These are phyloP conservation scores for Nicotiana obtusifolia DNA, from an alignment of 257 asterid species.

Conservation along the genomic window DNA sequence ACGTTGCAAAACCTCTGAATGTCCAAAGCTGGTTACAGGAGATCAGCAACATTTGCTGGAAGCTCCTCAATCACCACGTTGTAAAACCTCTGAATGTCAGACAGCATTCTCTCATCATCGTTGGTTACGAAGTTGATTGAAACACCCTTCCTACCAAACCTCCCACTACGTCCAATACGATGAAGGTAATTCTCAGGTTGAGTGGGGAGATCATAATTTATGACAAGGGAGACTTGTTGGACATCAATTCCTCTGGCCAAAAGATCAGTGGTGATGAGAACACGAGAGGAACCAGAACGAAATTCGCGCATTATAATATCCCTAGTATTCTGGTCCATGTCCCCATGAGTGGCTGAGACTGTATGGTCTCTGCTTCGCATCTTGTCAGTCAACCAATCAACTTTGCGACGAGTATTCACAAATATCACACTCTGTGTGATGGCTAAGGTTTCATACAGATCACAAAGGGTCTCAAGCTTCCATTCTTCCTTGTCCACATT, in stretches of 20 bases:
- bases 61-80: slow-evolving; percentile 18
- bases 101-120: slow-evolving; percentile 20
- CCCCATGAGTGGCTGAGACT: slow-evolving; percentile 21
- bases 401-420: slow-evolving; percentile 20
- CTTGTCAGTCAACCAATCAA: slow-evolving; percentile 20
- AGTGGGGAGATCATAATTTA: slow-evolving; percentile 23
- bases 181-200: slow-evolving; percentile 23
- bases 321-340: slow-evolving; percentile 21
- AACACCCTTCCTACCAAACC: slow-evolving; percentile 23
- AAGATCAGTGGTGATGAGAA: slow-evolving; percentile 22
- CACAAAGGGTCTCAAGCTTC: slow-evolving; percentile 20
- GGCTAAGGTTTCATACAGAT: slow-evolving; percentile 17
- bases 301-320: slow-evolving; percentile 20
- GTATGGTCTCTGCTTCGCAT: slow-evolving; percentile 20
- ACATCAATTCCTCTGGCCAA: slow-evolving; percentile 24
- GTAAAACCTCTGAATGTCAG: slow-evolving; percentile 16
- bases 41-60: slow-evolving; percentile 16
- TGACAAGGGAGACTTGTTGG: slow-evolving; percentile 22
- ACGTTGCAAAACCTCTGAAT: too few species aligned
- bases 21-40: not conserved
- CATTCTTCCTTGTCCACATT: slow-evolving; percentile 18
- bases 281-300: slow-evolving; percentile 19
- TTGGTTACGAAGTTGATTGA: slow-evolving; percentile 9
- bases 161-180: slow-evolving; percentile 22
- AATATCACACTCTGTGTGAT: slow-evolving; percentile 23